Evolutionary conservation across 768 basidiomycete genomes (phyloP).

Genomic region (Lactarius indigo): DNA sequence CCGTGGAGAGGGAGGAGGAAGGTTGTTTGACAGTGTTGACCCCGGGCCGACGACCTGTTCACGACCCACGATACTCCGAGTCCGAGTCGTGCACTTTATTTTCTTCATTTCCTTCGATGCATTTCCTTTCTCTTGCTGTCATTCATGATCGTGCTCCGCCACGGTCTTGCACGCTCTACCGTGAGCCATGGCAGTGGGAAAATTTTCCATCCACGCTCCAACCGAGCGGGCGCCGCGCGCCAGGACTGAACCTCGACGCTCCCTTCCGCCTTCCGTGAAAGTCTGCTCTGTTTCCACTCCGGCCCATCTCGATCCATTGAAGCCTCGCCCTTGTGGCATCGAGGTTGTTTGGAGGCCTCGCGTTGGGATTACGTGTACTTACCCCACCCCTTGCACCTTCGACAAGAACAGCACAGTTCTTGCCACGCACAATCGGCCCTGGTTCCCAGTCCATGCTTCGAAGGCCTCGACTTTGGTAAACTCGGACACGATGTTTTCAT

Average conservation of each 20-base stretch:
- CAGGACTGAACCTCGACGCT: not conserved
- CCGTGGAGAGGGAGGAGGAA: not conserved
- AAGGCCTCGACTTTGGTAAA: slow-evolving; percentile 25
- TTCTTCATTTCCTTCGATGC: not conserved
- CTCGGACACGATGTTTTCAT: slow-evolving; percentile 22
- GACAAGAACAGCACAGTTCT: slow-evolving; percentile 10
- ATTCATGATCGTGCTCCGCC: not conserved
- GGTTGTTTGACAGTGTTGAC: not conserved
- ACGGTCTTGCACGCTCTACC: not conserved
- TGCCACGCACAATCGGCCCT: slow-evolving; percentile 19
- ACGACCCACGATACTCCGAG: not conserved
- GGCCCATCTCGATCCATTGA: slow-evolving; percentile 2
- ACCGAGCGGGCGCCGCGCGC: not conserved
- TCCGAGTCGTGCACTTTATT: not conserved
- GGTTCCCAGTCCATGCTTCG: slow-evolving; percentile 22
- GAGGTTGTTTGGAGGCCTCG: slow-evolving; percentile 9
- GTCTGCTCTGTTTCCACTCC: slow-evolving; percentile 8
- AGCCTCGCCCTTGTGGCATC: slow-evolving; percentile 7
- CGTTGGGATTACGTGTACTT: slow-evolving; percentile 21
- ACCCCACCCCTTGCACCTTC: slow-evolving; percentile 16
- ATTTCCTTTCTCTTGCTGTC: not conserved
- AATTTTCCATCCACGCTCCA: not conserved
- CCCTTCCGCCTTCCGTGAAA: slow-evolving; percentile 1
- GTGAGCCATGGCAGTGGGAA: not conserved
- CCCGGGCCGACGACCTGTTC: too few species aligned